These are phyloP conservation scores for Saccharomycopsis fibuligera DNA, from an alignment of 805 yeast species.

Conservation along the genomic window DNA sequence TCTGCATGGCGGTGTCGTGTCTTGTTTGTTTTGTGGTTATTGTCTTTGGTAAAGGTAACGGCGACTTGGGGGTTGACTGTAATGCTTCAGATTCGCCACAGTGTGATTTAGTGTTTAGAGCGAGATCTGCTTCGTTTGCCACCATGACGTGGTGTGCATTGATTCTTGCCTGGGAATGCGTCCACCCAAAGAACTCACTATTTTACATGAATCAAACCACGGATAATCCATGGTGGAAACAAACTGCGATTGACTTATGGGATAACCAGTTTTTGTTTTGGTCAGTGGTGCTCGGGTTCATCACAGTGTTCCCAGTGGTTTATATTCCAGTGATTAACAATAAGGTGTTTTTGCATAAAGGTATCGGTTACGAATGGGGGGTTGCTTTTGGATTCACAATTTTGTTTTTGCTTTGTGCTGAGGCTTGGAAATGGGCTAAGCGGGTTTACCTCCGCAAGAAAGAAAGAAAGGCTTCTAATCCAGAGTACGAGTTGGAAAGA, in stretches of 20 bases:
- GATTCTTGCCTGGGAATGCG: constrained; percentile 78
- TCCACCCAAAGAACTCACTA: constrained; percentile 63
- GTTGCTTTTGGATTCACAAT: constrained; percentile 54
- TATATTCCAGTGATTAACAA: constrained; percentile 84
- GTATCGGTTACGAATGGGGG: constrained; percentile 79
- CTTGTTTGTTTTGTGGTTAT: constrained; percentile 58
- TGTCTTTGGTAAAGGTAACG: constrained; percentile 61
- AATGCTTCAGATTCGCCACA: constrained; percentile 38
- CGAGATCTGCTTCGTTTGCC: constrained; percentile 73
- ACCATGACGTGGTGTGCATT: constrained; percentile 85
- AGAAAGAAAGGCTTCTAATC: constrained; percentile 39
- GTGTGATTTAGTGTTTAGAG: constrained; percentile 63
- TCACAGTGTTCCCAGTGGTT: constrained; percentile 71
- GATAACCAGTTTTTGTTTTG: constrained; percentile 71
- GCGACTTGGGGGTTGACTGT: constrained; percentile 59
- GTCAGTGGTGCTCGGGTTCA: constrained; percentile 68
- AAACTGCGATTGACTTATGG: constrained; percentile 62
- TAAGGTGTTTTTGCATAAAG: constrained; percentile 65
- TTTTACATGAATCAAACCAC: constrained; percentile 65
- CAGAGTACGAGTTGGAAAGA: constrained; percentile 59
- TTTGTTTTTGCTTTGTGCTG: constrained; percentile 54
- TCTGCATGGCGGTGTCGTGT: constrained; percentile 68
- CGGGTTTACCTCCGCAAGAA: constrained; percentile 44
- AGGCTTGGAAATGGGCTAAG: constrained; percentile 61
- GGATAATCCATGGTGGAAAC: constrained; percentile 47